Base-by-base conservation (phyloP, 768 basidiomycete species). In the Cystobasidium onofrii region DNA sequence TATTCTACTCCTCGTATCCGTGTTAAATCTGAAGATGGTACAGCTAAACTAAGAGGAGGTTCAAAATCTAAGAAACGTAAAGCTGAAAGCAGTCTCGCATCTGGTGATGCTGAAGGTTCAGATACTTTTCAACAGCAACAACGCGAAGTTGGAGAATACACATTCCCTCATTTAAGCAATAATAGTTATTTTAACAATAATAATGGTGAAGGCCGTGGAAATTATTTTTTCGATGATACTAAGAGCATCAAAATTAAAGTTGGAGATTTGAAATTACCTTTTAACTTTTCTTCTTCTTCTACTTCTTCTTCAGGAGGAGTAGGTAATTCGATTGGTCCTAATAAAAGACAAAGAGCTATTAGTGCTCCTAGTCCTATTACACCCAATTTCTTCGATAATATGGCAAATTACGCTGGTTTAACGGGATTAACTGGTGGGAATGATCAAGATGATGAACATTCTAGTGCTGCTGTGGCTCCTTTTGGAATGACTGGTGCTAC, bases 1-100 rank as follows among this genome's bases (percentile, higher is more conserved):
- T 27, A 74, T 44, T 64, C 44, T 12, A 73, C 69, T 15, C 69
- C 69, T 9, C 69, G 69, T 3, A 25, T 71, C 29, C 69, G 69
- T 10, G n/a, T 31, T 4, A 55, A 44, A 29, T 54, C 54, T 44
- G 54, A 29, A 29, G 54, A 34, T 29, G 27, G 10, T 15, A 4
- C 29, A 12, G 57, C 18, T 6, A 29, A 29, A 25, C 3, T n/a
- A 27, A 23, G 31, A 55, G 50, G 13, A 70, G 50, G 6, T 4
- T 31, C 27, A 4, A 36, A 18, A 34, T 18, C 20, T 3, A 55
- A 61, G 18, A 60, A 29, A 34, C 66, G 39, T 43, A 52, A 50
- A 43, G 46, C 50, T 52, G 41, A 34, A 34, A 31, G n/a, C 17
- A 39, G 54, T 72, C 23, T n/a, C 27, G n/a, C 18, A 15, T 20